phyloP scores from a whole-genome alignment of 2,329 filamentous ascomycete genomes.

The Talaromyces sp. region DNA sequence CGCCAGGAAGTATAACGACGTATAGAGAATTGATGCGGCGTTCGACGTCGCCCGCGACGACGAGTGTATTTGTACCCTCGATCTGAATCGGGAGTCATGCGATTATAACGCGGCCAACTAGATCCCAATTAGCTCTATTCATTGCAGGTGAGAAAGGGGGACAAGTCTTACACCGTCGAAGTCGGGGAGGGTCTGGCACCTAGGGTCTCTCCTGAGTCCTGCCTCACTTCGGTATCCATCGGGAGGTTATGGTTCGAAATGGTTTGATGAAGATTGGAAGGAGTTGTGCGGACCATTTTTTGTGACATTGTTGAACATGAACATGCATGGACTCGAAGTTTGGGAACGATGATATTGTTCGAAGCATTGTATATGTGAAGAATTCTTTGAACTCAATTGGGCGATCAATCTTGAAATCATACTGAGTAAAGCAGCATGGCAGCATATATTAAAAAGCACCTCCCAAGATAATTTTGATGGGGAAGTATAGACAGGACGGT shows the following conservation, averaged over 20 bases:
- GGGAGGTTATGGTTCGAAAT: not conserved
- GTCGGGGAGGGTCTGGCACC: not conserved
- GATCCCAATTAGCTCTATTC: not conserved
- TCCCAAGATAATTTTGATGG: not conserved
- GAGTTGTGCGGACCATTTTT: not conserved
- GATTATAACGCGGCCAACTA: not conserved
- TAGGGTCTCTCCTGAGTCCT: not conserved
- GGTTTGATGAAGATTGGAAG: not conserved
- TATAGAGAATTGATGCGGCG: not conserved
- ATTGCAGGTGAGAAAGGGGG: not conserved
- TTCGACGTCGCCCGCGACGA: not conserved
- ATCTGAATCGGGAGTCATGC: not conserved
- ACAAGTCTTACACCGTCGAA: too few species aligned
- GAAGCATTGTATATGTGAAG: not conserved
- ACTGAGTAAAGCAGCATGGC: not conserved
- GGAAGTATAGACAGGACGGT: not conserved
- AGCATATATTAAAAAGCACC: not conserved
- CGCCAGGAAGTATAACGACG: not conserved
- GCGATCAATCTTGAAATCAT: not conserved
- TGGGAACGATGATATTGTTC: not conserved
- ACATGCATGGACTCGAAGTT: not conserved
- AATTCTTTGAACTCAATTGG: not conserved
- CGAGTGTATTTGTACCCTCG: not conserved
- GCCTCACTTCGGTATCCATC: not conserved
- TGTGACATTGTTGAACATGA: not conserved